These are phyloP conservation scores for Zygoascus biomembranicola DNA, from an alignment of 805 yeast genomes.

Conservation along the genomic window DNA sequence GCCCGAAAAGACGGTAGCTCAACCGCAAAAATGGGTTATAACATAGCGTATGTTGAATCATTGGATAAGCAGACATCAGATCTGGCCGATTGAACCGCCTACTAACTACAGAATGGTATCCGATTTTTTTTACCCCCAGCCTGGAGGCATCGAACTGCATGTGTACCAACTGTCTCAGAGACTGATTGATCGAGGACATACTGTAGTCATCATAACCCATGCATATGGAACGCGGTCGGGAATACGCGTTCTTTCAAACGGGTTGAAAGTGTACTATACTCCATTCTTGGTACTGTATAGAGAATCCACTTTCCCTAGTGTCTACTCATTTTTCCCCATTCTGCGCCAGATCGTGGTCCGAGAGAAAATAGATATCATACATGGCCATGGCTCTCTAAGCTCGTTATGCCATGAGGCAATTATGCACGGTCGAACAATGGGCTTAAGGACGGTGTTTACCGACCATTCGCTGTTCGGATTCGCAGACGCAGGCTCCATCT, in stretches of 20 bases:
- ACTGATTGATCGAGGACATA: constrained; percentile 71
- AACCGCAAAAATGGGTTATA: constrained; percentile 20
- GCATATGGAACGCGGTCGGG: constrained; percentile 79
- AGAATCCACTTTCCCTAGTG: constrained; percentile 81
- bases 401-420: constrained; percentile 84
- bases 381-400: constrained; percentile 90
- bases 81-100: no score
- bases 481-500: constrained; percentile 70
- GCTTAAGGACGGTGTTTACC: constrained; percentile 81
- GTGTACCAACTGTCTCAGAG: constrained; percentile 80
- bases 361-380: constrained; percentile 81
- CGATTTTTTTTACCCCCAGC: constrained; percentile 96
- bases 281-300: constrained; percentile 78
- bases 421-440: constrained; percentile 90
- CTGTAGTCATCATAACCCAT: constrained; percentile 82
- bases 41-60: constrained; percentile 22
- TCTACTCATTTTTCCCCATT: constrained; percentile 80
- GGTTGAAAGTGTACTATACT: constrained; percentile 84
- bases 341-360: constrained; percentile 77
- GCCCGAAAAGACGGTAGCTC: no score
- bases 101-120: constrained; percentile 55
- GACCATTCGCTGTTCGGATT: constrained; percentile 96
- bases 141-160: constrained; percentile 97
- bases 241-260: constrained; percentile 74
- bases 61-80: not conserved